Evolutionary conservation across 2,329 filamentous ascomycete species (phyloP).

Genomic region (Sclerotinia borealis): DNA sequence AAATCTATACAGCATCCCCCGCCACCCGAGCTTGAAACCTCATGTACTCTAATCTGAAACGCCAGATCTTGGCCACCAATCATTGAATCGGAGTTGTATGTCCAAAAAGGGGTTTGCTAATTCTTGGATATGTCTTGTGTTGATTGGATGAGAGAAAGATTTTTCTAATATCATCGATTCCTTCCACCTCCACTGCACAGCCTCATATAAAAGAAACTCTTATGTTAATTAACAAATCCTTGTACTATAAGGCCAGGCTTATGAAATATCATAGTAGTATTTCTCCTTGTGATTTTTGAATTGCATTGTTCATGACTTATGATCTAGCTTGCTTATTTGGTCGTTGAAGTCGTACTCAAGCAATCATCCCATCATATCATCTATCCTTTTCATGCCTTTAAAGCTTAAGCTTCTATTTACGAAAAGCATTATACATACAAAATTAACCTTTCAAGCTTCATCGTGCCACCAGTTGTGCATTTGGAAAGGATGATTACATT

Average conservation of each 20-base stretch:
- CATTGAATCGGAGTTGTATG: background rate
- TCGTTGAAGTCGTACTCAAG: background rate
- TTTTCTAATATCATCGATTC: background rate
- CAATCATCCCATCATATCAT: background rate
- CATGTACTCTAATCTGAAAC: background rate
- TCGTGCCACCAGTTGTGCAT: background rate
- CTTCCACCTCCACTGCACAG: background rate
- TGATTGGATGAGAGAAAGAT: background rate
- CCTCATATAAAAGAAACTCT: background rate
- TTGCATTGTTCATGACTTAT: background rate
- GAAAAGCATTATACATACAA: background rate
- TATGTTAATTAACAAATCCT: background rate
- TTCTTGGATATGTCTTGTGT: background rate
- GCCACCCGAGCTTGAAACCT: background rate
- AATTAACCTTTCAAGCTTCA: background rate
- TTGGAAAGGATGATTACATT: background rate
- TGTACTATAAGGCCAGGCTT: background rate
- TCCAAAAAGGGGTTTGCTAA: background rate
- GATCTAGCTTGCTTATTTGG: background rate
- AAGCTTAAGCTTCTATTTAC: background rate
- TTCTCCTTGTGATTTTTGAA: background rate
- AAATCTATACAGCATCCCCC: background rate
- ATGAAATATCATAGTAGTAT: background rate
- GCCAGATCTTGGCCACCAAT: slow-evolving; percentile 1
- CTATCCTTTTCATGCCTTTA: background rate